Base-by-base conservation (phyloP, 2,329 filamentous ascomycete genomes). In the Fusarium liriodendri region DNA sequence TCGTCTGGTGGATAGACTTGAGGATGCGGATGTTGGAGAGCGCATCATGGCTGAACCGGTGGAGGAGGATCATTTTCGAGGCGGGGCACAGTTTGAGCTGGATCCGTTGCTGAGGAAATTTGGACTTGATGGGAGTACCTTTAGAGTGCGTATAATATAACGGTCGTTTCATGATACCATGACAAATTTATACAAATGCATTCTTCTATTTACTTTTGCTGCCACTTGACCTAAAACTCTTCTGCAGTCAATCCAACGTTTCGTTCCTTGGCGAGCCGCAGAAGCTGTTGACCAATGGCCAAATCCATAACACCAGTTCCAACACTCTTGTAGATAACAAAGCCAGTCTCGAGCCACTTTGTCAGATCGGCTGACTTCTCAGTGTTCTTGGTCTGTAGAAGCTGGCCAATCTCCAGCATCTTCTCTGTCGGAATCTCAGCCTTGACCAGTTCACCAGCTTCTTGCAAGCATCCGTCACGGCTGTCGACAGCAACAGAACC, bases 291-390 rank as follows among this genome's bases (percentile, higher is more conserved):
- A 0, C 90, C 91, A 7, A 92, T 89, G 4, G 91, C 88, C 38
- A 93, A 82, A 82, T 93, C 92, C 90, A 93, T 93, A 69, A 93
- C 79, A 0, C 91, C 91, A 64, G 93, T 80, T 0, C 92, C 92
- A 4, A 93, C 91, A 73, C 89, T 89, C 85, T 94, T 93, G 78
- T 91, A 93, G 37, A 94, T 89, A 1, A 93, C 88, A 78, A 93
- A 91, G 0, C 91, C 92, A 55, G 84, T 85, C 69, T 88, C 85
- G 60, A 92, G 77, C 90, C 91, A 93, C 38, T 90, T 87, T 45
- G 84, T 83, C 72, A 93, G 72, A 22, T 72, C 74, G 3, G 20
- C 27, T 0, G 71, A 62, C 9, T 59, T 65, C 0, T 62, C 22
- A 0, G 64, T 55, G 1, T 70, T 69, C 13, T 64, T 69, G 0